phyloP scores from a whole-genome alignment of 192 early-diverging fungal genomes.

The Coemansia sp. region DNA sequence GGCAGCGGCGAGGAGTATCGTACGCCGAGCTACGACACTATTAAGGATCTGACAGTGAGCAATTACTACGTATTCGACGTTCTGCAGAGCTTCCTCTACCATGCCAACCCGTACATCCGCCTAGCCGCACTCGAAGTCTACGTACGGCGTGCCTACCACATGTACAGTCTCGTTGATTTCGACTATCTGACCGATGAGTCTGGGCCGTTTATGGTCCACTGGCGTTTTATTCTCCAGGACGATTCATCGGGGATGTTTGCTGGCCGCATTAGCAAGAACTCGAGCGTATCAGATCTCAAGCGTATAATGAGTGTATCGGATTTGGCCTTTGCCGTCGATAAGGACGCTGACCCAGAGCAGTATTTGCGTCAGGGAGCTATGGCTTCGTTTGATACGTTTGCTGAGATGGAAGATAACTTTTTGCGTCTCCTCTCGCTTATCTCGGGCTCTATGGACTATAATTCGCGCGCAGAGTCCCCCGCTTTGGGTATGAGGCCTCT shows the following conservation, averaged over 20 bases:
- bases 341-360: slow-evolving; percentile 65
- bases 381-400: slow-evolving; percentile 72
- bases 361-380: slow-evolving; percentile 87
- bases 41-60: slow-evolving; percentile 87
- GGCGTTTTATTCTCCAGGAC: slow-evolving; percentile 77
- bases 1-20: slow-evolving; percentile 72
- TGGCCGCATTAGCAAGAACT: slow-evolving; percentile 30
- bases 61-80: slow-evolving; percentile 97
- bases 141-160: slow-evolving; percentile 95
- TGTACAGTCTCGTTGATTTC: slow-evolving; percentile 90
- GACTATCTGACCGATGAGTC: slow-evolving; percentile 68
- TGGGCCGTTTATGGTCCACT: slow-evolving; percentile 71
- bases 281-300: slow-evolving; percentile 59
- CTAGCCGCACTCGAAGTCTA: slow-evolving; percentile 95
- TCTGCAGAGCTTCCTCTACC: slow-evolving; percentile 91
- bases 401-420: slow-evolving; percentile 72
- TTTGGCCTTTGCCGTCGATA: slow-evolving; percentile 76
- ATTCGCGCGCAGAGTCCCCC: slow-evolving; percentile 54
- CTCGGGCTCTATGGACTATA: slow-evolving; percentile 36
- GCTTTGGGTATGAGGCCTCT: slow-evolving; percentile 40
- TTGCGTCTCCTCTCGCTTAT: slow-evolving; percentile 66
- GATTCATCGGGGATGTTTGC: slow-evolving; percentile 58
- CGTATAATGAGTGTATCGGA: slow-evolving; percentile 82
- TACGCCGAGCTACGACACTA: slow-evolving; percentile 76
- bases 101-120: slow-evolving; percentile 74